Evolutionary conservation across 2,329 filamentous ascomycete genomes (phyloP).

Genomic region (Tolypocladium tropicale): DNA sequence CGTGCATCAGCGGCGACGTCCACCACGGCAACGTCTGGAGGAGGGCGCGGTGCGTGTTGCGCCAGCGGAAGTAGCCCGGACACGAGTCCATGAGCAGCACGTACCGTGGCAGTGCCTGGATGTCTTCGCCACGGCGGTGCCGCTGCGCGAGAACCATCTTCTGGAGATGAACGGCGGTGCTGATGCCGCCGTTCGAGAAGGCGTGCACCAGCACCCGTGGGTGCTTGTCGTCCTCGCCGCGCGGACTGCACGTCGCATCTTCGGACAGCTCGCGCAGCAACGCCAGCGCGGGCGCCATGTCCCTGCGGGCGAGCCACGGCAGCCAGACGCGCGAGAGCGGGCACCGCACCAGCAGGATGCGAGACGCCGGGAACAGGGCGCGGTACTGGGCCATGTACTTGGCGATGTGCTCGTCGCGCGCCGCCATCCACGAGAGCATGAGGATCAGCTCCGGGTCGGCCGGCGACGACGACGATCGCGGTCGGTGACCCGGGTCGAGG

Average conservation of each 20-base stretch:
- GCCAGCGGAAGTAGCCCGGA: slow-evolving; percentile 33
- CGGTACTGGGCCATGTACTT: slow-evolving; percentile 40
- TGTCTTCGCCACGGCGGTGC: slow-evolving; percentile 4
- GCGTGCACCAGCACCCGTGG: slow-evolving; percentile 33
- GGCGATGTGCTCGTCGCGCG: slow-evolving; percentile 36
- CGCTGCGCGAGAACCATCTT: slow-evolving; percentile 9
- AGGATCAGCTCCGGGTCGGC: slow-evolving; percentile 34
- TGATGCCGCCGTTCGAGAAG: slow-evolving; percentile 43
- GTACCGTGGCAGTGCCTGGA: slow-evolving; percentile 25
- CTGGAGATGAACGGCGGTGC: slow-evolving; percentile 26
- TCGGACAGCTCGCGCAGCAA: slow-evolving; percentile 24
- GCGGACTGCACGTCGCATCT: slow-evolving; percentile 4
- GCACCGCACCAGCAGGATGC: slow-evolving; percentile 36
- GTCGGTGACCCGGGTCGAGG: slow-evolving; percentile 17
- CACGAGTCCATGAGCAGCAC: slow-evolving; percentile 37
- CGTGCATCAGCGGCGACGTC: slow-evolving; percentile 22
- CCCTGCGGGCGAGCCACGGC: slow-evolving; percentile 16
- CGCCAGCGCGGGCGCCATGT: slow-evolving; percentile 28
- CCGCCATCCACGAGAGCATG: slow-evolving; percentile 40
- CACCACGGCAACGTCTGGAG: slow-evolving; percentile 23
- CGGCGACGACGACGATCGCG: not conserved
- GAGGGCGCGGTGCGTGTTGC: slow-evolving; percentile 27
- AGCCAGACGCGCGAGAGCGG: slow-evolving; percentile 25
- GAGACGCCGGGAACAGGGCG: slow-evolving; percentile 30
- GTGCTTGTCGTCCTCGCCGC: slow-evolving; percentile 3